Evolutionary conservation across 495 filamentous ascomycete genomes (phyloP), one percentile per base, ranked within the genome.

Genomic region (Staphylotrichum longicolle): DNA sequence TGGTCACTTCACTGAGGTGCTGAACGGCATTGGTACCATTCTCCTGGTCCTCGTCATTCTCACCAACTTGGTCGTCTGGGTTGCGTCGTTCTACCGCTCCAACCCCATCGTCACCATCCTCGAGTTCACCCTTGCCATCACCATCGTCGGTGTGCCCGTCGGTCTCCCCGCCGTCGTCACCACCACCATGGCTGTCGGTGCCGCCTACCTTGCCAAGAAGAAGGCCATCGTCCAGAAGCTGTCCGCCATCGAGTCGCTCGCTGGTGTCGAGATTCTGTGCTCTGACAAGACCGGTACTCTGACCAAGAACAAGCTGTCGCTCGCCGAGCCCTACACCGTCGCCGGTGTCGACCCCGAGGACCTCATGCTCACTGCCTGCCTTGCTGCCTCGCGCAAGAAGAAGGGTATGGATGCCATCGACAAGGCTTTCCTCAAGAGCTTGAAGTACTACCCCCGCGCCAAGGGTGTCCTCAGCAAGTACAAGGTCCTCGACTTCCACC

Each of bases 171-270:
- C 93, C 61, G 92, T 96, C 71, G 93, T 93, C 62, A 96, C 92
- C 60, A 96, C 92, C 57, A 96, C 92, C 63, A 93, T 96, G 91
- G 91, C 92, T 77, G 92, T 96, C 69, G 92, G 92, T 78, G 92
- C 92, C 70, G 91, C 90, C 51, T 96, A 96, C 74, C 83, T 96
- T 62, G 92, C 92, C 60, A 92, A 90, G 78, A 94, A 95, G 81
- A 91, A 95, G 78, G 92, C 92, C 35, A 96, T 96, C 69, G 92
- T 96, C 68, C 92, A 96, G 80, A 96, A 96, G 80, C 85, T 96
- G 55, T 92, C 90, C 48, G 92, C 92, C 56, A 96, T 96, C 63
- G 92, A 96, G 78, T 96, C 92, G 30, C 79, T 96, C 58, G 92
- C 92, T 68, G 92, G 90, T 81, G 92, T 96, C 59, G 91, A 96